These are phyloP conservation scores for Sherardia arvensis DNA, from an alignment of 257 asterid genomes.

Conservation along the genomic window DNA sequence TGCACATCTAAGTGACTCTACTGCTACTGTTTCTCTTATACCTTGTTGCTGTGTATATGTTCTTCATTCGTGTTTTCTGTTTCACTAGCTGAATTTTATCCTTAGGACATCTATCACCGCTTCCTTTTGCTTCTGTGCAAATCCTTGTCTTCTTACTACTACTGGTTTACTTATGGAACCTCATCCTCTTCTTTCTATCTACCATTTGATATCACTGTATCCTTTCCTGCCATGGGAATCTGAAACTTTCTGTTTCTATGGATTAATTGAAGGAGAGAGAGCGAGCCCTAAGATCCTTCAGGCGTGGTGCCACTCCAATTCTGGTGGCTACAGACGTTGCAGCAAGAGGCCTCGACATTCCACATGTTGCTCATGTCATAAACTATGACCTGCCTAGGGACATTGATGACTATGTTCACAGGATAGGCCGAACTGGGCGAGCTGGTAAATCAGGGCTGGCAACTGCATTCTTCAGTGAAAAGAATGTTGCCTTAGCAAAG, in stretches of 20 bases:
- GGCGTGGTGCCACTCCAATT: constrained; percentile 48
- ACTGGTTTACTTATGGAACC: too few relatives aligned
- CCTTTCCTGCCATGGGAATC: not conserved
- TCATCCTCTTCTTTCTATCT: too few relatives aligned
- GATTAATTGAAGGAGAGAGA: constrained; percentile 53
- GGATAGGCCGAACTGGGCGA: constrained; percentile 83
- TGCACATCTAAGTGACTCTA: too few relatives aligned
- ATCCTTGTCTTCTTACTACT: too few relatives aligned
- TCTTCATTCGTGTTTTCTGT: not conserved
- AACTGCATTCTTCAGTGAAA: constrained; percentile 65
- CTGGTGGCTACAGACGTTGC: constrained; percentile 82
- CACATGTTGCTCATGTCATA: constrained; percentile 63
- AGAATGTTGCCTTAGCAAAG: constrained; percentile 43
- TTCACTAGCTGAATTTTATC: not conserved
- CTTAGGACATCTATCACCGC: not conserved
- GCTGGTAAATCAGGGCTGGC: constrained; percentile 80
- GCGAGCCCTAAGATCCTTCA: constrained; percentile 46
- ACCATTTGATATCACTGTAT: not conserved
- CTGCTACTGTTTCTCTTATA: too few relatives aligned
- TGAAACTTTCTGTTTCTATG: not conserved
- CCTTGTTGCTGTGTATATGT: too few relatives aligned
- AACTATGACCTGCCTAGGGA: constrained; percentile 63
- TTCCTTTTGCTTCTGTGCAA: too few relatives aligned
- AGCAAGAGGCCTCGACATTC: constrained; percentile 66
- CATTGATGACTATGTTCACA: constrained; percentile 60